A percentile compares a stretch with the other conserved stretches of the same genome.
phyloP scores from a whole-genome alignment of 164 flowering plant genomes.

The Houttuynia cordata region DNA sequence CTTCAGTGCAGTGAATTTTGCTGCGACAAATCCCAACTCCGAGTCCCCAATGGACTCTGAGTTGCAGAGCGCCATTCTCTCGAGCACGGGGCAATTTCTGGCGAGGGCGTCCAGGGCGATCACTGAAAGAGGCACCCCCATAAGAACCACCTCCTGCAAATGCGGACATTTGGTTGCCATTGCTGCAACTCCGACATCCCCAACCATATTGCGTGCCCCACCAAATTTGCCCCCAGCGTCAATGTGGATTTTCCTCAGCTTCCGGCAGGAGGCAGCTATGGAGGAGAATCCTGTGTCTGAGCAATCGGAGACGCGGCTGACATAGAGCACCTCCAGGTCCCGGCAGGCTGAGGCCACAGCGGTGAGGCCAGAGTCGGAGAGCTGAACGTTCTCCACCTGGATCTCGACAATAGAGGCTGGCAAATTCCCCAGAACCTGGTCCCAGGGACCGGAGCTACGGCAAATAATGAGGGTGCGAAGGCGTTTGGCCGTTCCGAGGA shows the following conservation, averaged over 20 bases:
- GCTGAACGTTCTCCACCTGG: constrained; percentile 20
- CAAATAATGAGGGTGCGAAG: constrained; percentile 12
- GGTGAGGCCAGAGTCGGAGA: constrained; percentile 14
- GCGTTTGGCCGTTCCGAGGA: constrained; percentile 6
- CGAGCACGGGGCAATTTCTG: constrained; percentile 13
- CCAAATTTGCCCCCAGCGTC: constrained; percentile 19
- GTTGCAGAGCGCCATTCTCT: constrained; percentile 24
- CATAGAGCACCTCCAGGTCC: constrained; percentile 12
- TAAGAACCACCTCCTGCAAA: constrained; percentile 20
- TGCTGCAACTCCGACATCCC: constrained; percentile 11
- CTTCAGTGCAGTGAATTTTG: constrained; percentile 16
- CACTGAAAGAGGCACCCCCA: constrained; percentile 12
- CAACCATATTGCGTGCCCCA: constrained; percentile 6
- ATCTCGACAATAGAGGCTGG: constrained; percentile 4
- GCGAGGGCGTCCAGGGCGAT: constrained; percentile 10
- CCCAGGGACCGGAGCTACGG: constrained; percentile 22
- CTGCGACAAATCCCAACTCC: constrained; percentile 14
- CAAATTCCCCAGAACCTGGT: constrained; percentile 6
- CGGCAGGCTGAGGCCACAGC: constrained; percentile 15
- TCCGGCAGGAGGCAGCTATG: constrained; percentile 15
- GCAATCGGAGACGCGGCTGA: constrained; percentile 18
- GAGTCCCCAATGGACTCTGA: constrained; percentile 18
- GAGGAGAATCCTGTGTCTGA: constrained; percentile 16
- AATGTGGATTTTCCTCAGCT: constrained; percentile 18
- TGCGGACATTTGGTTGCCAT: constrained; percentile 10